Evolutionary conservation across 1,284 basidiomycete species (phyloP), one percentile per base, ranked within the genome.

Genomic region (Ganoderma multipileum): DNA sequence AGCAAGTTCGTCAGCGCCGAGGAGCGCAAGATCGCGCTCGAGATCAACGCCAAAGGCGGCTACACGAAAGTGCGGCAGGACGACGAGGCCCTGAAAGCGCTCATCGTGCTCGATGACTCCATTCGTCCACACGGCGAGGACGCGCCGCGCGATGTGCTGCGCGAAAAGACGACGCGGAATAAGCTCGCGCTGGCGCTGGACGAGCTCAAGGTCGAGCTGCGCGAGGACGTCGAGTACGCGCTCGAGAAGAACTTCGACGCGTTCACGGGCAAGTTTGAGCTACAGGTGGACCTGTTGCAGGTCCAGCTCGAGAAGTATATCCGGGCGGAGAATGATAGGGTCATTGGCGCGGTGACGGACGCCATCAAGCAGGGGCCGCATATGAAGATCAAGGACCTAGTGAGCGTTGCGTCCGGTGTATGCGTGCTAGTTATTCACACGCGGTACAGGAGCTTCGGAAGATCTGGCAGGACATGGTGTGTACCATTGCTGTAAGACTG

Each of bases 391-490:
- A 67, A 69, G 36, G 74, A 79, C 39, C 62, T 39, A 3, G 77
- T 77, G 52, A 20, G 75, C 57, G 14, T n/a, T n/a, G n/a, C n/a
- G n/a, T n/a, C n/a, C n/a, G n/a, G n/a, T n/a, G n/a, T n/a, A n/a
- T n/a, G n/a, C n/a, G n/a, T n/a, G n/a, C n/a, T n/a, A n/a, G n/a
- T n/a, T n/a, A n/a, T n/a, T n/a, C n/a, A n/a, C n/a, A n/a, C 64
- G 68, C 2, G 12, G 64, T 61, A 71, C 75, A 75, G 74, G 71
- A 71, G 9, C 64, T 75, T 8, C 67, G 72, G 26, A 65, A 61
- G 7, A 67, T 79, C 3, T 79, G 79, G 79, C 73, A 74, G 44
- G 76, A 79, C 1, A 80, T 79, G 77, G 79, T 79, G 12, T 33
- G n/a, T 36, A 16, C 38, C 38, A 0, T 3, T 6, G 18, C 5